Evolutionary conservation across 2,329 filamentous ascomycete genomes (phyloP).

Genomic region (Penicillium capsulatum): DNA sequence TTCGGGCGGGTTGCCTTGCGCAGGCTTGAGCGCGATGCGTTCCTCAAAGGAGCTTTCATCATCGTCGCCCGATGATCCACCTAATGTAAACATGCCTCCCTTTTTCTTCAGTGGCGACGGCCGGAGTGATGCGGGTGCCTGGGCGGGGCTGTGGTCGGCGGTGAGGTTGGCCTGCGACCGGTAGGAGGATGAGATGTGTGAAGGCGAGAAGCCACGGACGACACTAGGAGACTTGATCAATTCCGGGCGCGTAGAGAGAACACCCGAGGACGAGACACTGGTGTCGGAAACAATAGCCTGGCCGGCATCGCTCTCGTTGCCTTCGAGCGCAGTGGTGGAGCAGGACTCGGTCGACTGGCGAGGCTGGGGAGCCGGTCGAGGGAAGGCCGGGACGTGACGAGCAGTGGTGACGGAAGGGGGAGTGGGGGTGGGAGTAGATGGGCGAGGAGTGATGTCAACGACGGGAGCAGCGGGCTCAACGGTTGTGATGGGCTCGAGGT

Average conservation of each 20-base stretch:
- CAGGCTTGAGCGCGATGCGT: constrained; percentile 51
- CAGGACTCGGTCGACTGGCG: constrained; percentile 56
- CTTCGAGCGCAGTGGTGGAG: constrained; percentile 51
- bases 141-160: constrained; percentile 48
- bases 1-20: constrained; percentile 52
- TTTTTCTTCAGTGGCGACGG: constrained; percentile 59
- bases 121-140: constrained; percentile 59
- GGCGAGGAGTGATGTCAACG: constrained; percentile 43
- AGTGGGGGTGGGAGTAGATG: constrained; percentile 40
- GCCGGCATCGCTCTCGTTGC: constrained; percentile 44
- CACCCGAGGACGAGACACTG: constrained; percentile 55
- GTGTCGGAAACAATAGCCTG: constrained; percentile 52
- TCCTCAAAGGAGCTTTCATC: constrained; percentile 70
- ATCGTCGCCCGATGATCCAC: constrained; percentile 82
- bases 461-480: constrained; percentile 37
- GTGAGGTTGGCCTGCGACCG: constrained; percentile 57
- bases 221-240: constrained; percentile 62
- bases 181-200: constrained; percentile 65
- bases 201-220: constrained; percentile 80
- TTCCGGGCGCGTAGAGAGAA: constrained; percentile 42
- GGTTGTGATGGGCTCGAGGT: constrained; percentile 54
- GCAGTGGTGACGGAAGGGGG: constrained; percentile 30
- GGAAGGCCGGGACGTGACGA: constrained; percentile 32
- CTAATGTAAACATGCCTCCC: constrained; percentile 64
- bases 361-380: constrained; percentile 24